A percentile compares a stretch with the other conserved stretches of the same genome.
Conservation (phyloP, 2,329 filamentous ascomycete species). For the Talaromyces sp. region DNA sequence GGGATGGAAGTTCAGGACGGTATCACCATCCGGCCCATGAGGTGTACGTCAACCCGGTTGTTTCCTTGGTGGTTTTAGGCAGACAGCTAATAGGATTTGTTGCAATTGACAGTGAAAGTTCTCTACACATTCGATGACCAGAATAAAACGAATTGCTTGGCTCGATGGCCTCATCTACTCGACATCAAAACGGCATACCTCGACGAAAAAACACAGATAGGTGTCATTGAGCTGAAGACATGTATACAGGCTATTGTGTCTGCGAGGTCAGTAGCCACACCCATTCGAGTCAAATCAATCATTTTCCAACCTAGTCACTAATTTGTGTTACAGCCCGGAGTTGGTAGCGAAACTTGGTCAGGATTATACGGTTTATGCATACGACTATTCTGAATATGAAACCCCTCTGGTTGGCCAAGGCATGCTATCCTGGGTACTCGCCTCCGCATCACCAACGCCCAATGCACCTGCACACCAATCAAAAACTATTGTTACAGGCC, state of each 20-base stretch:
- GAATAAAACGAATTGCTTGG: slow-evolving; percentile 83
- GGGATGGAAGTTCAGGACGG: slow-evolving; percentile 51
- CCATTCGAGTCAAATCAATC: neutral
- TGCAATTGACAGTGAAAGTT: slow-evolving; percentile 71
- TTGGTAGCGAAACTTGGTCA: slow-evolving; percentile 68
- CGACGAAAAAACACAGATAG: slow-evolving; percentile 77
- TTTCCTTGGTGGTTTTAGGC: neutral
- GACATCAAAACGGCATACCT: slow-evolving; percentile 77
- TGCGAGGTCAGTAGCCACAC: slow-evolving; percentile 50
- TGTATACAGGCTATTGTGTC: slow-evolving; percentile 79
- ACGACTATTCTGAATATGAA: slow-evolving; percentile 94
- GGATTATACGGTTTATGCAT: slow-evolving; percentile 96
- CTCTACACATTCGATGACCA: slow-evolving; percentile 94
- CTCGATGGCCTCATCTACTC: slow-evolving; percentile 76
- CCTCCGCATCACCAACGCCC: slow-evolving; percentile 57
- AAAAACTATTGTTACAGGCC: slow-evolving; percentile 74
- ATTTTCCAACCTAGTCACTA: slow-evolving; percentile 2
- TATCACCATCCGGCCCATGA: slow-evolving; percentile 63
- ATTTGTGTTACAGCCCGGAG: slow-evolving; percentile 67
- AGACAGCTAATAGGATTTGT: slow-evolving; percentile 20
- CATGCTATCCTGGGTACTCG: slow-evolving; percentile 82
- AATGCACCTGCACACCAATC: slow-evolving; percentile 59
- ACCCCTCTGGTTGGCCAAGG: slow-evolving; percentile 92
- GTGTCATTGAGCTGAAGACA: slow-evolving; percentile 79
- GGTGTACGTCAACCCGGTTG: slow-evolving; percentile 55